phyloP scores from a whole-genome alignment of 139 green algal species.

The Chlamydomonas urium region DNA sequence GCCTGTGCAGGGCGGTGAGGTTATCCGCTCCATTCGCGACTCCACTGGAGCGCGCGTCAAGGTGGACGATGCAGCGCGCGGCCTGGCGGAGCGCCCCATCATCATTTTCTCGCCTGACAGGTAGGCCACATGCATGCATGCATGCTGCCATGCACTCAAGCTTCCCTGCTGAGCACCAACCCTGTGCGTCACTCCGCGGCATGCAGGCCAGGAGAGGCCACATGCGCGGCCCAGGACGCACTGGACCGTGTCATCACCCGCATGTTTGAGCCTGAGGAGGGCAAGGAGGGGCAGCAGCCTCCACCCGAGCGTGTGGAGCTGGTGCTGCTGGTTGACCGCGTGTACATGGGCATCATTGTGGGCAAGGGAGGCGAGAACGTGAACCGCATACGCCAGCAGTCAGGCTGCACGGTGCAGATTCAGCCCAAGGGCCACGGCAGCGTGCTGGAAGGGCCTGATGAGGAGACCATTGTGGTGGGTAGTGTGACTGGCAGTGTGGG shows the following conservation, averaged over 20 bases:
- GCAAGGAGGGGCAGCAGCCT: neutral
- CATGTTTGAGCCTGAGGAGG: constrained; percentile 14
- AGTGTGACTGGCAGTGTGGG: too few relatives aligned
- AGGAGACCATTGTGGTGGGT: constrained; percentile 10
- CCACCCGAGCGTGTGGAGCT: constrained; percentile 4
- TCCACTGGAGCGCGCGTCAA: constrained; percentile 18
- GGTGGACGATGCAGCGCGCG: constrained; percentile 14
- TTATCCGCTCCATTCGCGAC: constrained; percentile 19
- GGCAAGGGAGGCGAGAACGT: constrained; percentile 5
- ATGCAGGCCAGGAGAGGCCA: constrained; percentile 5
- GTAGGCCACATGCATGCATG: neutral
- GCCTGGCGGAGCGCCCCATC: constrained; percentile 13
- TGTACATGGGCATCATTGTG: constrained; percentile 14
- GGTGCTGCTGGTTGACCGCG: constrained; percentile 17
- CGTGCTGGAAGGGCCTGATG: constrained; percentile 2
- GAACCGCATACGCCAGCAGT: neutral
- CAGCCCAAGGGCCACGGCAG: neutral
- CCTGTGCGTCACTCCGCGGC: neutral
- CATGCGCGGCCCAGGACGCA: constrained; percentile 13
- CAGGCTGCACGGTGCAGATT: constrained; percentile 2
- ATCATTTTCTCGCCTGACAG: constrained; percentile 11
- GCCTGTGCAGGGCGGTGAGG: constrained; percentile 19
- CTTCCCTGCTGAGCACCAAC: neutral
- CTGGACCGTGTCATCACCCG: constrained; percentile 6
- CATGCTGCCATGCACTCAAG: neutral